Conservation (phyloP, 768 basidiomycete genomes). For the Lepiota subincarnata region DNA sequence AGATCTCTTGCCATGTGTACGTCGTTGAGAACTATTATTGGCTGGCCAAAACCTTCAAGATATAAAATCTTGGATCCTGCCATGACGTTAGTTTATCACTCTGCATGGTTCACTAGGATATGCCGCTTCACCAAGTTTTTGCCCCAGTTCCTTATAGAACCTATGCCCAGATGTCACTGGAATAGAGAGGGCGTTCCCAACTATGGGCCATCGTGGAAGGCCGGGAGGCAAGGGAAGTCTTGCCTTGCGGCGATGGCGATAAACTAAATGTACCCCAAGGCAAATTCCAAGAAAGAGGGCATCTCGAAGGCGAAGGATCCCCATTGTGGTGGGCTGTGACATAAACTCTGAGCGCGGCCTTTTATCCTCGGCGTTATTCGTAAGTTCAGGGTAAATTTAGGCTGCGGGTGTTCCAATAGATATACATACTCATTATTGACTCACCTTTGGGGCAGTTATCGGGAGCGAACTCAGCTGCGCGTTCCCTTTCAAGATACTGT, state of each 20-base stretch:
- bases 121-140: background rate
- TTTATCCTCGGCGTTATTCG: no score
- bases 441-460: no score
- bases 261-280: background rate
- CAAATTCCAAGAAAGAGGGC: no score
- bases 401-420: no score
- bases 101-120: background rate
- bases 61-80: conserved; percentile 17
- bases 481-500: no score
- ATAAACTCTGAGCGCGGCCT: no score
- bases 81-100: background rate
- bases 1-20: conserved; percentile 22
- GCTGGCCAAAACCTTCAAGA: conserved; percentile 23
- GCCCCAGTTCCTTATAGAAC: background rate
- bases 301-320: no score
- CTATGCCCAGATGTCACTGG: background rate
- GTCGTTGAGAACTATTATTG: conserved; percentile 24
- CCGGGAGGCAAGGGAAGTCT: conserved; percentile 6
- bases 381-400: no score
- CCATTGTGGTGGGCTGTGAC: no score
- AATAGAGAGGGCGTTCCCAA: conserved; percentile 8
- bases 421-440: no score
- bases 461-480: no score
- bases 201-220: conserved; percentile 5
- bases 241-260: background rate